A percentile compares a stretch with the other conserved stretches of the same genome.
phyloP scores from a whole-genome alignment of 768 basidiomycete genomes.

The Leccinum truebloodii region DNA sequence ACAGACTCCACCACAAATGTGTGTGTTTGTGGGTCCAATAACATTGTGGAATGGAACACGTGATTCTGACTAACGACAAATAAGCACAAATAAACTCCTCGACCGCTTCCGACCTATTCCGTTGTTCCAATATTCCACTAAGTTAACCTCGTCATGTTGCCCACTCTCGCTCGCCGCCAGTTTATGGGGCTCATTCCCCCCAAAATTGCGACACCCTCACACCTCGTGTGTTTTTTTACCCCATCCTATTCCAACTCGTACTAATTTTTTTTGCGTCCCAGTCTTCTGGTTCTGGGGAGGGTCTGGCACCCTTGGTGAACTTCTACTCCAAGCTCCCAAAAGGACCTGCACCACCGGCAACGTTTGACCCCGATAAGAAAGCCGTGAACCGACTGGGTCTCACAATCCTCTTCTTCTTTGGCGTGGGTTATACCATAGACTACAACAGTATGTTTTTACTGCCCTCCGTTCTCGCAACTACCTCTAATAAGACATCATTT shows the following conservation, averaged over 20 bases:
- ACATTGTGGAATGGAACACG: conserved; percentile 1
- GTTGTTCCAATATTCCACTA: not conserved
- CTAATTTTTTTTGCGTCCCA: conserved; percentile 35
- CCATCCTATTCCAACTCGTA: not conserved
- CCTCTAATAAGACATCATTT: conserved; percentile 11
- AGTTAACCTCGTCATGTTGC: conserved; percentile 59
- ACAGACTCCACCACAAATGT: conserved; percentile 5
- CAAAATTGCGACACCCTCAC: conserved; percentile 90
- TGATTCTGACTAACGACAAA: conserved; percentile 26
- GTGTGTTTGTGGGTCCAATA: conserved; percentile 8
- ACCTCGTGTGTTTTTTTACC: conserved; percentile 55
- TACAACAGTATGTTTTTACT: conserved; percentile 72
- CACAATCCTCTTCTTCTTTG: conserved; percentile 61
- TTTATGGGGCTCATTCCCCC: conserved; percentile 88
- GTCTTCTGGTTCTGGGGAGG: conserved; percentile 81
- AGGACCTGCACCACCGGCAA: conserved; percentile 65
- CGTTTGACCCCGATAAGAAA: conserved; percentile 79
- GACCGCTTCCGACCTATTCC: conserved; percentile 25
- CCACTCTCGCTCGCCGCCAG: conserved; percentile 81
- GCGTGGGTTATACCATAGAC: conserved; percentile 77
- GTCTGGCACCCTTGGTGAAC: conserved; percentile 83
- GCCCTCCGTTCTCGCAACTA: not conserved
- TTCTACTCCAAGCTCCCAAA: conserved; percentile 98
- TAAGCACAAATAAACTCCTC: conserved; percentile 11
- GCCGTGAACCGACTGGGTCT: conserved; percentile 56